Evolutionary conservation across 176 grass and related monocot species (phyloP).

Genomic region (Tuctoria greenei): DNA sequence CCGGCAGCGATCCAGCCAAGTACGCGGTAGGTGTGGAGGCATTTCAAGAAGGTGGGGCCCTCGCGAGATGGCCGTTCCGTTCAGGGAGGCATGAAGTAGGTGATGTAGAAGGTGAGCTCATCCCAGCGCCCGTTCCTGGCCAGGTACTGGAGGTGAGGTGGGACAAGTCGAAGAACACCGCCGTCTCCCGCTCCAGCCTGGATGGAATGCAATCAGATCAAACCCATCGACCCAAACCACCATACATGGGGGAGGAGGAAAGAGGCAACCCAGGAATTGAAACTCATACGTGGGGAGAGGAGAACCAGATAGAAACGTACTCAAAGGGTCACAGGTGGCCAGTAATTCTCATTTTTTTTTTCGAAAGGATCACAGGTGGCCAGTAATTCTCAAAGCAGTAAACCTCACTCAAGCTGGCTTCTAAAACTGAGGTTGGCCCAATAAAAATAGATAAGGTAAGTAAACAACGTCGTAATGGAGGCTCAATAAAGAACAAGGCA

Average conservation of each 20-base stretch:
- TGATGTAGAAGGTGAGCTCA: neutral
- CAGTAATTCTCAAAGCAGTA: neutral
- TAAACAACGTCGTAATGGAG: neutral
- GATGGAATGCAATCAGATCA: neutral
- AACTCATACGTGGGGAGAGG: neutral
- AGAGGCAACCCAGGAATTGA: neutral
- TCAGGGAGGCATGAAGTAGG: neutral
- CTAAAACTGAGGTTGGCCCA: neutral
- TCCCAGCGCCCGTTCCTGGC: neutral
- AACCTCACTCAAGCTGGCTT: neutral
- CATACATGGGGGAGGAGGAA: neutral
- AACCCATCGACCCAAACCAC: neutral
- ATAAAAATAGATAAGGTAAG: neutral
- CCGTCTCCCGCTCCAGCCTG: neutral
- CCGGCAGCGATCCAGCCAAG: neutral
- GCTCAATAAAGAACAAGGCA: neutral
- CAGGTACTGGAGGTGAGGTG: slow-evolving; percentile 3
- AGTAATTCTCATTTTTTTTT: too few species aligned
- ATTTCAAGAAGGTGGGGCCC: neutral
- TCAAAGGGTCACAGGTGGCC: too few species aligned
- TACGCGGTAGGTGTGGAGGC: neutral
- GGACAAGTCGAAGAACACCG: neutral
- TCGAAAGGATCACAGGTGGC: too few species aligned
- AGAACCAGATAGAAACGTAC: neutral
- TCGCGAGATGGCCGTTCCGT: neutral